Conservation (phyloP, 176 grass and related monocot genomes). For the Lolium rigidum region DNA sequence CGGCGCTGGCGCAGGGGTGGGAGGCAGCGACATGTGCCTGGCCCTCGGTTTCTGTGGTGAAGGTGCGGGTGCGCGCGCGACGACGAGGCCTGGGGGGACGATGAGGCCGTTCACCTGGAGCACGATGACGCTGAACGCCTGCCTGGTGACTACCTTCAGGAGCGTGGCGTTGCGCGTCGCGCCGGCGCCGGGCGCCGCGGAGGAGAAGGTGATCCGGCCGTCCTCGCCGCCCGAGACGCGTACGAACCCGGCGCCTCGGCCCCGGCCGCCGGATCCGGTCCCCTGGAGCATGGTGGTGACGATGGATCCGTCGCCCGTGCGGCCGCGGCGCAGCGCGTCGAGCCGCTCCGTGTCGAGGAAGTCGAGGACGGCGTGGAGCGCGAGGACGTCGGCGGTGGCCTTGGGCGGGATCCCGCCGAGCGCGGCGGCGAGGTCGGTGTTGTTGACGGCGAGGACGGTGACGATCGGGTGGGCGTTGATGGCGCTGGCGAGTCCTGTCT, state of each 20-base stretch:
- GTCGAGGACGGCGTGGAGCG: constrained; percentile 68
- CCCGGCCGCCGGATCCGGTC: constrained; percentile 23
- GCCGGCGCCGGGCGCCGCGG: constrained; percentile 46
- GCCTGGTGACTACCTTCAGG: constrained; percentile 40
- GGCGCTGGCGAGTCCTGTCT: constrained; percentile 48
- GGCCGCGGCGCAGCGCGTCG: constrained; percentile 16
- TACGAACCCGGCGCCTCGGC: constrained; percentile 47
- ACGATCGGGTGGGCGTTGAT: constrained; percentile 56
- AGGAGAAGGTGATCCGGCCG: constrained; percentile 40
- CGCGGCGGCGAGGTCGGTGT: constrained; percentile 36
- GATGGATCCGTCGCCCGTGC: constrained; percentile 39
- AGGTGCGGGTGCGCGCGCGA: background rate
- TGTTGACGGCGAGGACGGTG: constrained; percentile 66
- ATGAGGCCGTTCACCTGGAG: constrained; percentile 61
- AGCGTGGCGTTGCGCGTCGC: constrained; percentile 39
- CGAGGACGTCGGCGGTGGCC: constrained; percentile 47
- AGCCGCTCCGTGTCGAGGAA: constrained; percentile 57
- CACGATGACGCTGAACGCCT: constrained; percentile 61
- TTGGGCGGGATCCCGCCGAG: background rate
- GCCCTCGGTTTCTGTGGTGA: constrained; percentile 12
- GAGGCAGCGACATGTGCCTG: constrained; percentile 26
- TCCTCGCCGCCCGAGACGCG: constrained; percentile 27
- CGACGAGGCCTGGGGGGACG: constrained; percentile 13
- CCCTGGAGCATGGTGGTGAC: constrained; percentile 67
- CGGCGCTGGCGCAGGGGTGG: background rate